Percentiles rank a stretch among this genome's conserved stretches.
Evolutionary conservation across 371 early-diverging fungal species (phyloP).

Genomic region (Umbelopsis sp.): DNA sequence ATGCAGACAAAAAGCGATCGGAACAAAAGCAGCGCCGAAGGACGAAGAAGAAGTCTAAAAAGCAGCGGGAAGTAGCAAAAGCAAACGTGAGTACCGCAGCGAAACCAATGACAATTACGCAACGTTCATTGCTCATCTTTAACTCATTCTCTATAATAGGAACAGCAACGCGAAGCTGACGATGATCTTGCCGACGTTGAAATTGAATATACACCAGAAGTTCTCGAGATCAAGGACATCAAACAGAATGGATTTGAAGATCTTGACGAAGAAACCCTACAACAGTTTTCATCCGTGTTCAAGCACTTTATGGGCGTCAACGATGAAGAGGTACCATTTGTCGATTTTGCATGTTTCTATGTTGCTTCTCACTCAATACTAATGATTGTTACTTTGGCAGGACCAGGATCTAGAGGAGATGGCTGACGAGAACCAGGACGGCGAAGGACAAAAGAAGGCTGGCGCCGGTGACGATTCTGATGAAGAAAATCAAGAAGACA

Average conservation of each 20-base stretch:
- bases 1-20: constrained; percentile 14
- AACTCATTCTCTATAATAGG: constrained; percentile 12
- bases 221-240: constrained; percentile 44
- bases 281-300: constrained; percentile 48
- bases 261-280: constrained; percentile 40
- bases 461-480: constrained; percentile 33
- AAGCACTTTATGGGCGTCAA: constrained; percentile 44
- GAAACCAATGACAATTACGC: not conserved
- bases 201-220: constrained; percentile 51
- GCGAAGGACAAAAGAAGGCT: not conserved
- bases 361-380: not conserved
- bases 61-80: constrained; percentile 48
- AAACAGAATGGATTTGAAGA: constrained; percentile 30
- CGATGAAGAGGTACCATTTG: constrained; percentile 27
- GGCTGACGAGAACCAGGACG: not conserved
- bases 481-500: constrained; percentile 40
- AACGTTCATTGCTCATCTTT: too few relatives aligned
- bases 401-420: not conserved
- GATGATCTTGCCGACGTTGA: constrained; percentile 43
- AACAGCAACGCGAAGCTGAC: constrained; percentile 27
- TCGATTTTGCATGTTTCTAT: not conserved
- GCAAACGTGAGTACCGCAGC: constrained; percentile 22
- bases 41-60: constrained; percentile 36
- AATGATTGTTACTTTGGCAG: not conserved
- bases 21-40: constrained; percentile 30